Conservation (phyloP, 192 early-diverging fungal genomes). For the Anaeromyces robustus region DNA sequence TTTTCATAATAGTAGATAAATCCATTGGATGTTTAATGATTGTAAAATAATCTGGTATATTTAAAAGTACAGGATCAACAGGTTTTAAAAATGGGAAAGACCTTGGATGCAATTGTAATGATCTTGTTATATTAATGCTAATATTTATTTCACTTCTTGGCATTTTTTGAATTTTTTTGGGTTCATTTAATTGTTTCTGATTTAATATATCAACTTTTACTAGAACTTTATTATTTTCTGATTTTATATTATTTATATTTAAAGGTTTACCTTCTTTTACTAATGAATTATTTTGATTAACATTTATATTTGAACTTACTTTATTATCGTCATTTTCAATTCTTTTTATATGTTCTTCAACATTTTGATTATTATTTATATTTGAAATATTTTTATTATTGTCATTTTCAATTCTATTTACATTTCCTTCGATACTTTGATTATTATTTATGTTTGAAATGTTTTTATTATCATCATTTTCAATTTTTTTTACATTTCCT, state of each 20-base stretch:
- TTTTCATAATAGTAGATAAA: neutral
- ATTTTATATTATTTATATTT: neutral
- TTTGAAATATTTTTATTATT: neutral
- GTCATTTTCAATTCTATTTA: no score
- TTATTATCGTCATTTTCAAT: neutral
- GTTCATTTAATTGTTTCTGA: neutral
- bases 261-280: neutral
- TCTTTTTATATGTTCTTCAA: no score
- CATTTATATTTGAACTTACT: neutral
- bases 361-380: no score
- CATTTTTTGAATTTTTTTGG: neutral
- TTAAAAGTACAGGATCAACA: neutral
- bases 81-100: neutral
- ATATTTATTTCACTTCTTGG: neutral
- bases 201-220: neutral
- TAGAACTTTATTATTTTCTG: neutral
- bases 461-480: neutral
- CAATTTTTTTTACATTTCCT: neutral
- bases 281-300: neutral
- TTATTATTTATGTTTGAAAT: no score
- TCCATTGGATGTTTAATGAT: neutral
- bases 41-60: neutral
- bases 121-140: neutral
- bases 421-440: no score
- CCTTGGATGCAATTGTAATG: neutral